Conservation (phyloP, 192 early-diverging fungal genomes). For the Linnemannia exigua region DNA sequence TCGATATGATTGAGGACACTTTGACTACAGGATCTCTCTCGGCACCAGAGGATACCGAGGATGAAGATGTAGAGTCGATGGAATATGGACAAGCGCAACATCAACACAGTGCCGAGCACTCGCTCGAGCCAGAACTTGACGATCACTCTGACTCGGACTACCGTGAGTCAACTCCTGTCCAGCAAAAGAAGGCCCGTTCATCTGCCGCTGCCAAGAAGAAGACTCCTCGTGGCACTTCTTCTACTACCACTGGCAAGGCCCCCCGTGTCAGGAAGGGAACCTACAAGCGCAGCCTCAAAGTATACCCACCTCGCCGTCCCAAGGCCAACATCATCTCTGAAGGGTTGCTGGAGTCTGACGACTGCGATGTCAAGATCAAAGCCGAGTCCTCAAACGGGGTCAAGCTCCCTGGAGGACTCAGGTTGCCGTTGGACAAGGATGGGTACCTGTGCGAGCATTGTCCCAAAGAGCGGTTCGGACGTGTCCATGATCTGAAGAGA, state of each 20-base stretch:
- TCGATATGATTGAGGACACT: neutral
- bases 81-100: neutral
- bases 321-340: neutral
- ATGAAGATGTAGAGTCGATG: neutral
- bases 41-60: neutral
- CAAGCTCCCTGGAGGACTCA: neutral
- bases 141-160: neutral
- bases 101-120: too few species aligned
- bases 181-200: neutral
- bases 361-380: neutral
- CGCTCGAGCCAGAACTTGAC: neutral
- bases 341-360: neutral
- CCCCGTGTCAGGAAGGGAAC: conserved; percentile 23
- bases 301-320: conserved; percentile 35
- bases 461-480: conserved; percentile 28
- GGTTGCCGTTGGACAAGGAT: conserved; percentile 2
- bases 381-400: neutral
- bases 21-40: conserved; percentile 5
- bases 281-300: conserved; percentile 25
- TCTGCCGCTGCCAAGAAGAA: neutral
- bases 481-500: conserved; percentile 31
- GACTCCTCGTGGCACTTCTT: neutral
- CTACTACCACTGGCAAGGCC: conserved; percentile 6
- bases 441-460: conserved; percentile 18
- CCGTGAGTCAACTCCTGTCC: neutral